Evolutionary conservation across 306 rosid genomes (phyloP).

Genomic region (Betula pendula): DNA sequence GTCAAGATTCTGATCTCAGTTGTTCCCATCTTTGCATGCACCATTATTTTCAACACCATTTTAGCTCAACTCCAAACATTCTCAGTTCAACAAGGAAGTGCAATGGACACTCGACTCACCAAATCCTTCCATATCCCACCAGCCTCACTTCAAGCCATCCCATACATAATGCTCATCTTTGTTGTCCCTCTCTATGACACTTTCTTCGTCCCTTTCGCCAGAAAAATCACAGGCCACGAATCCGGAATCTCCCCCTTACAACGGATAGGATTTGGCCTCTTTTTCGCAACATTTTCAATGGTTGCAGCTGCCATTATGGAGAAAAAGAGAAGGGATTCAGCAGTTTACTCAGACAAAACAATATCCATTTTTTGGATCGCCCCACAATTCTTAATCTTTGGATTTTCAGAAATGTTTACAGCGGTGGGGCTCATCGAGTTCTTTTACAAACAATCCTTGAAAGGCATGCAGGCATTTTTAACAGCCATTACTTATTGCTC

Average conservation of each 20-base stretch:
- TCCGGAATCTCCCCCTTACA: slow-evolving; percentile 80
- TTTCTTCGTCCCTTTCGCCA: slow-evolving; percentile 79
- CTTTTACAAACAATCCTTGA: slow-evolving; percentile 76
- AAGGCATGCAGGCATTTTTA: slow-evolving; percentile 83
- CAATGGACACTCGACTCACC: slow-evolving; percentile 72
- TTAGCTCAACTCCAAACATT: slow-evolving; percentile 97
- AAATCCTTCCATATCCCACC: slow-evolving; percentile 78
- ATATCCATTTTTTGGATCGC: slow-evolving; percentile 94
- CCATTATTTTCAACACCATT: slow-evolving; percentile 92
- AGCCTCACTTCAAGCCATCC: slow-evolving; percentile 91
- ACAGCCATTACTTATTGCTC: slow-evolving; percentile 89
- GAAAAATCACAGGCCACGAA: slow-evolving; percentile 69
- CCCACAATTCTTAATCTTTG: slow-evolving; percentile 91
- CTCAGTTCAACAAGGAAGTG: slow-evolving; percentile 91
- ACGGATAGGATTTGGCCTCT: slow-evolving; percentile 86
- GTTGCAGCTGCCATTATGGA: slow-evolving; percentile 84
- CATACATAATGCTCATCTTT: slow-evolving; percentile 79
- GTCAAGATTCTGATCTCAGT: slow-evolving; percentile 73
- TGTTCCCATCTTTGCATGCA: slow-evolving; percentile 91
- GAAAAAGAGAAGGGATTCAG: slow-evolving; percentile 71
- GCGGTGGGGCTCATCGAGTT: slow-evolving; percentile 90
- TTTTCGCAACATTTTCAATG: slow-evolving; percentile 86
- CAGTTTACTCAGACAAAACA: slow-evolving; percentile 36
- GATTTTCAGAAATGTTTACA: slow-evolving; percentile 88
- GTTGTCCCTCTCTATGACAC: slow-evolving; percentile 79